Evolutionary conservation across 2,329 filamentous ascomycete species (phyloP).

Genomic region (Herpotrichia juniperi): DNA sequence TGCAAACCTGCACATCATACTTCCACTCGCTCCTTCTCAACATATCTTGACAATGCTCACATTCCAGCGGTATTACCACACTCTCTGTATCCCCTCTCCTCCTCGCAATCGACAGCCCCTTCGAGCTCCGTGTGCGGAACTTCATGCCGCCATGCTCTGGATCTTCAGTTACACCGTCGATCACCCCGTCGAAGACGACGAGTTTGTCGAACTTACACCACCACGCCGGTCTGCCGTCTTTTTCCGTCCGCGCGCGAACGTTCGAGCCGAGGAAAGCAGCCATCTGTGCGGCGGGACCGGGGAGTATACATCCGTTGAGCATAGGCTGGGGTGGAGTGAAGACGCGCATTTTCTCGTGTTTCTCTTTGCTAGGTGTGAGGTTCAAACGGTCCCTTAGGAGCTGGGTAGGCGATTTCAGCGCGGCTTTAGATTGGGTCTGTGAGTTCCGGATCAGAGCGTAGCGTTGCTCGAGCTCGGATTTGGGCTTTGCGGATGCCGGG

Average conservation of each 20-base stretch:
- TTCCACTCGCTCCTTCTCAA: conserved; percentile 41
- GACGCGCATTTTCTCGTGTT: conserved; percentile 22
- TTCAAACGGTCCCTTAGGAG: conserved; percentile 37
- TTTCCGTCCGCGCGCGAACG: conserved; percentile 34
- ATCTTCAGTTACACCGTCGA: conserved; percentile 4
- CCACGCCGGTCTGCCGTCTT: conserved; percentile 31
- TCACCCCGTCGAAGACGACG: conserved; percentile 39
- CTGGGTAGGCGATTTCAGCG: conserved; percentile 39
- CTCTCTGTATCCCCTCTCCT: conserved; percentile 35
- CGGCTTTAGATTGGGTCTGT: conserved; percentile 32
- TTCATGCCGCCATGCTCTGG: conserved; percentile 15
- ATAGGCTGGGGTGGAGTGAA: conserved; percentile 35
- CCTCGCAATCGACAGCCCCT: conserved; percentile 38
- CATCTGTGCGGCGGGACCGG: conserved; percentile 26
- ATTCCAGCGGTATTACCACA: conserved; percentile 38
- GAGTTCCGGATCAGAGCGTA: conserved; percentile 40
- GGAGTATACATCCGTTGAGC: conserved; percentile 36
- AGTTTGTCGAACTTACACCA: conserved; percentile 45
- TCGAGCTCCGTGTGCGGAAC: conserved; percentile 33
- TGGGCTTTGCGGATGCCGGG: conserved; percentile 21
- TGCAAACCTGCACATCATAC: conserved; percentile 41
- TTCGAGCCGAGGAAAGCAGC: conserved; percentile 31
- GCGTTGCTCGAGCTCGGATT: conserved; percentile 39
- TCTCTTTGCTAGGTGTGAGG: conserved; percentile 23
- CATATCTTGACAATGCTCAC: conserved; percentile 41